Percentiles rank a stretch among this genome's conserved stretches.
Conservation (phyloP, 2,329 filamentous ascomycete species). For the Cercospora sojina region DNA sequence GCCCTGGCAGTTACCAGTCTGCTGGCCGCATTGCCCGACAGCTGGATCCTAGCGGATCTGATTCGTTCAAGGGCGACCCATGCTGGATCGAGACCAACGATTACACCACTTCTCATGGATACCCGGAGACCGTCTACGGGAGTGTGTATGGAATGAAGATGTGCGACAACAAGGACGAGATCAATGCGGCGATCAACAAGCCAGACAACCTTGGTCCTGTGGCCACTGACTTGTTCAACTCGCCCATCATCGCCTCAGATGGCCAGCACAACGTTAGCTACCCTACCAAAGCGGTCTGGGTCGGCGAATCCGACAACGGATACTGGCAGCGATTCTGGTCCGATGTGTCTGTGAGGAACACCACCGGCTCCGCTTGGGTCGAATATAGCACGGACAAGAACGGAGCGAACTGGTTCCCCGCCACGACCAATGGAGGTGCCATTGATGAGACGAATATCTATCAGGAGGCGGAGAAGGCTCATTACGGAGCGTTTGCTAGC, state of each 20-base stretch:
- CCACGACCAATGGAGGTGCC: not conserved
- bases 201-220: slow-evolving; percentile 14
- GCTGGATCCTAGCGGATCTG: slow-evolving; percentile 6
- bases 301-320: not conserved
- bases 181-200: slow-evolving; percentile 9
- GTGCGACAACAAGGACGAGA: slow-evolving; percentile 16
- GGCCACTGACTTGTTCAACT: slow-evolving; percentile 16
- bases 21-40: slow-evolving; percentile 17
- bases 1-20: slow-evolving; percentile 13
- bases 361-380: slow-evolving; percentile 10
- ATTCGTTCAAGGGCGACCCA: slow-evolving; percentile 14
- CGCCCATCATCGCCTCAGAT: slow-evolving; percentile 14
- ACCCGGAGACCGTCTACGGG: slow-evolving; percentile 15
- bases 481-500: slow-evolving; percentile 10
- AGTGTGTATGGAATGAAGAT: slow-evolving; percentile 14
- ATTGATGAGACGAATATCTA: slow-evolving; percentile 16
- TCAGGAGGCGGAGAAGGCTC: slow-evolving; percentile 8
- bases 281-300: slow-evolving; percentile 15
- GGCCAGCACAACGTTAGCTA: slow-evolving; percentile 19
- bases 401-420: slow-evolving; percentile 13
- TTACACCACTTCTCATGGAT: slow-evolving; percentile 16
- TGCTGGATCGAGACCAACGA: slow-evolving; percentile 21
- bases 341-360: slow-evolving; percentile 12
- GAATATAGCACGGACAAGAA: slow-evolving; percentile 15
- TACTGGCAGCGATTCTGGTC: slow-evolving; percentile 21